Base-by-base conservation (phyloP, 2,329 filamentous ascomycete genomes). In the Ophidiomyces ophidiicola region DNA sequence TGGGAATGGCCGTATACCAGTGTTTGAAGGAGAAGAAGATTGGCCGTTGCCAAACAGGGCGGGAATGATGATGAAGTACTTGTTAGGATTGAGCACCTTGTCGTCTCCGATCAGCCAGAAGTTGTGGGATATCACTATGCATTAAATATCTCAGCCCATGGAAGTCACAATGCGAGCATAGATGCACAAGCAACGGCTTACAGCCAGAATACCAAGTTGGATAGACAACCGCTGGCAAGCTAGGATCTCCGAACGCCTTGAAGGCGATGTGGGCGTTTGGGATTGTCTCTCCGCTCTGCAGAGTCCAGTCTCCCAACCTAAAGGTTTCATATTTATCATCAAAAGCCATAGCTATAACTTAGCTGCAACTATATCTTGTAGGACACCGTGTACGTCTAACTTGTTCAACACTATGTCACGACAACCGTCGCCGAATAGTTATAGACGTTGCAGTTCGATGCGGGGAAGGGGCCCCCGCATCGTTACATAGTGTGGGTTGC, bases 131-230 rank as follows among this genome's bases (percentile, higher is more conserved):
- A 87, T 82, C 2, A 60, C 64, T 61, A 57, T 58, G 38, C 15
- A 18, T 6, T 17, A 15, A 29, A 26, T n/a, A 26, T n/a, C 7
- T 34, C n/a, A 40, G 23, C 12, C 5, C 2, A 11, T 12, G 15
- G 19, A 19, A 10, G 12, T 5, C 20, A 12, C 14, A 21, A 6
- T 26, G 38, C n/a, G n/a, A n/a, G n/a, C 12, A 31, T 11, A 23
- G 3, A 17, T 4, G 24, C 4, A 5, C 6, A 21, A 23, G 14
- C 19, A 6, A 19, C 8, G 25, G 58, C 66, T 36, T 54, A 72
- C 69, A 48, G 43, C 77, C 77, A 12, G 74, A 78, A 55, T 78
- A 87, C 82, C 82, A 87, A 2, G 76, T 77, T 2, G 82, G 82
- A 52, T 87, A 87, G 44, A 87, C 71, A 42, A 87, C 72, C 2